These are phyloP conservation scores for Hibiscus tridactylites DNA, from an alignment of 345 rosid genomes.

Conservation along the genomic window DNA sequence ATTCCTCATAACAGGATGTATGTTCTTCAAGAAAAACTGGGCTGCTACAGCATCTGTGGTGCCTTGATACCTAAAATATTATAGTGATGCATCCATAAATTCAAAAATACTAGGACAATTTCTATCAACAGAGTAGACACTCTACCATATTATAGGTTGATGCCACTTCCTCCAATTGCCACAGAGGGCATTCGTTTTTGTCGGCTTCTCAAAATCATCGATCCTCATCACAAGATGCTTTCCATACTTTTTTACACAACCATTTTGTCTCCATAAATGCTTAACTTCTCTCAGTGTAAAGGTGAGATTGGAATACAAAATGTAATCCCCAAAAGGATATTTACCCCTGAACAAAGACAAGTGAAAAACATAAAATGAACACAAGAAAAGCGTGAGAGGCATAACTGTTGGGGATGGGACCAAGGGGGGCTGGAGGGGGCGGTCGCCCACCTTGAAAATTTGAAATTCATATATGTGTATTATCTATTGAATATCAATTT, in stretches of 20 bases:
- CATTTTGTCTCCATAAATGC: constrained; percentile 80
- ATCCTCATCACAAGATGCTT: constrained; percentile 72
- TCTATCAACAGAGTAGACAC: constrained; percentile 8
- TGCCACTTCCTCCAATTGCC: constrained; percentile 89
- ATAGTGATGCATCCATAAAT: not conserved
- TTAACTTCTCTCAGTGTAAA: constrained; percentile 79
- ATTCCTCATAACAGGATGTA: constrained; percentile 68
- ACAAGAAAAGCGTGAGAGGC: constrained; percentile 12
- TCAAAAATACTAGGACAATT: constrained; percentile 2
- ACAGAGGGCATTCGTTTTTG: constrained; percentile 67
- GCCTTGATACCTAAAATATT: constrained; percentile 68
- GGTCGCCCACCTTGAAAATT: too few relatives aligned
- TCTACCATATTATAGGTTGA: constrained; percentile 83
- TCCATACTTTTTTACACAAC: constrained; percentile 49
- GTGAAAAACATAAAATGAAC: constrained; percentile 18
- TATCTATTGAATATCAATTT: too few relatives aligned
- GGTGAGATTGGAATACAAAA: constrained; percentile 63
- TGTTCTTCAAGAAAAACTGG: constrained; percentile 89
- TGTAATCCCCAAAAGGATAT: constrained; percentile 89
- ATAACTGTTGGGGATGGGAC: not conserved
- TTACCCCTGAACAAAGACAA: constrained; percentile 52
- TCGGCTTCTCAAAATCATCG: constrained; percentile 90
- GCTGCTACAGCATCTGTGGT: constrained; percentile 93
- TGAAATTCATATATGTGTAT: too few relatives aligned
- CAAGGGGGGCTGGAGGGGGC: too few relatives aligned